Conservation (phyloP, 2,329 filamentous ascomycete genomes). For the Thermomyces lanuginosus region DNA sequence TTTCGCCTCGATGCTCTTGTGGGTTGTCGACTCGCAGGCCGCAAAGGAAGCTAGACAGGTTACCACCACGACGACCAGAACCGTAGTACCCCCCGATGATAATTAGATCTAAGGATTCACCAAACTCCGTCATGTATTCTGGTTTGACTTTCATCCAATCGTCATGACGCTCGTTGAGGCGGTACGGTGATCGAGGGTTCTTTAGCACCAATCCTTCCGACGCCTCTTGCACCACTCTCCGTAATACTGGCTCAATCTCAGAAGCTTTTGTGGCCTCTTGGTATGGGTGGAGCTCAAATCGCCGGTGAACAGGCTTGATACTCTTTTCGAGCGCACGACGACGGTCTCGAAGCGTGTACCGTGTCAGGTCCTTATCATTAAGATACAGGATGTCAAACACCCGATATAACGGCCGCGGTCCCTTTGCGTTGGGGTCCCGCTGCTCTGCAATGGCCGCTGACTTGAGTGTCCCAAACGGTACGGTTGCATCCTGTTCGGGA, state of each 20-base stretch:
- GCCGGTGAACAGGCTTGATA: constrained; percentile 53
- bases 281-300: constrained; percentile 70
- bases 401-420: constrained; percentile 59
- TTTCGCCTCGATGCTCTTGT: constrained; percentile 38
- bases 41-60: constrained; percentile 74
- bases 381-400: constrained; percentile 86
- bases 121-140: constrained; percentile 94
- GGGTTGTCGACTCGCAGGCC: constrained; percentile 62
- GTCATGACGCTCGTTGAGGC: constrained; percentile 75
- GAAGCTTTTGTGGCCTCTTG: constrained; percentile 47
- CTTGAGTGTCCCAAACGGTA: constrained; percentile 85
- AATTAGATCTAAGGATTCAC: constrained; percentile 78
- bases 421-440: constrained; percentile 49
- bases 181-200: constrained; percentile 75
- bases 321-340: constrained; percentile 55
- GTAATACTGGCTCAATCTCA: constrained; percentile 63
- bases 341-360: constrained; percentile 69
- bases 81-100: constrained; percentile 89
- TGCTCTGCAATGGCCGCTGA: constrained; percentile 71
- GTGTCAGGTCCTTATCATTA: constrained; percentile 64
- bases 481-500: constrained; percentile 63
- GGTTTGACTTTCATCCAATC: constrained; percentile 99
- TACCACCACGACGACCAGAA: constrained; percentile 67
- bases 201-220: constrained; percentile 88
- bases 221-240: constrained; percentile 68